Conservation (phyloP, 2,329 filamentous ascomycete species). For the Akanthomyces muscarius region DNA sequence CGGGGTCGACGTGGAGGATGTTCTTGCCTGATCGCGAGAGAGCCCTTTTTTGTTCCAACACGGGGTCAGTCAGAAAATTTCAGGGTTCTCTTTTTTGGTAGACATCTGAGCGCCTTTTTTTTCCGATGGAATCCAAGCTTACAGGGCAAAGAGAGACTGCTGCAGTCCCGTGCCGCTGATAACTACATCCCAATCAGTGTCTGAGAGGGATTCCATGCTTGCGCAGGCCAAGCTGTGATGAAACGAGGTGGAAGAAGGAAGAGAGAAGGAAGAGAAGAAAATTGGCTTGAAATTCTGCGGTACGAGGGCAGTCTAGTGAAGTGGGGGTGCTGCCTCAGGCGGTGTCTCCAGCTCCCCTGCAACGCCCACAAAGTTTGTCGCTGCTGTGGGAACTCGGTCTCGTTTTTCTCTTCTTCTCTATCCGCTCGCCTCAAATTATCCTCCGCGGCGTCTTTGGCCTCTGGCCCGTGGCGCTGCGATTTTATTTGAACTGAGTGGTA, state of each 20-base stretch:
- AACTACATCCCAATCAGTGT: constrained; percentile 74
- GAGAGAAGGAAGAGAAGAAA: constrained; percentile 20
- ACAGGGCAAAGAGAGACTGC: constrained; percentile 78
- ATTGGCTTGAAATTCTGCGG: constrained; percentile 14
- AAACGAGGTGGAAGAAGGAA: constrained; percentile 16
- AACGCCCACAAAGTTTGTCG: constrained; percentile 12
- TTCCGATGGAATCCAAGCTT: constrained; percentile 38
- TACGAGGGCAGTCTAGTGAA: neutral
- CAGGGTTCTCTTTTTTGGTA: constrained; percentile 18
- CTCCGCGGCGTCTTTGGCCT: constrained; percentile 16
- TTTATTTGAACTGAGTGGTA: constrained; percentile 55
- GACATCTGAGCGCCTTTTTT: neutral
- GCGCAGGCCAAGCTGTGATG: constrained; percentile 18
- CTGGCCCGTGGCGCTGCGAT: constrained; percentile 50
- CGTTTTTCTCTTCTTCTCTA: constrained; percentile 32
- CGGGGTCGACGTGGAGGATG: constrained; percentile 82
- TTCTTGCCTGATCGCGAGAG: constrained; percentile 90
- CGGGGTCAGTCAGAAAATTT: constrained; percentile 29
- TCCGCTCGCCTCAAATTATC: constrained; percentile 35
- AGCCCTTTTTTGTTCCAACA: constrained; percentile 56
- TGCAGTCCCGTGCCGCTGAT: constrained; percentile 75
- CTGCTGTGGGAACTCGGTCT: constrained; percentile 1
- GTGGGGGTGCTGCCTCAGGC: constrained; percentile 17
- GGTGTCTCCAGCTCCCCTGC: neutral
- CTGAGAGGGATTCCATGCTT: constrained; percentile 68